Evolutionary conservation across 768 basidiomycete species (phyloP).

Genomic region (Russula compacta): DNA sequence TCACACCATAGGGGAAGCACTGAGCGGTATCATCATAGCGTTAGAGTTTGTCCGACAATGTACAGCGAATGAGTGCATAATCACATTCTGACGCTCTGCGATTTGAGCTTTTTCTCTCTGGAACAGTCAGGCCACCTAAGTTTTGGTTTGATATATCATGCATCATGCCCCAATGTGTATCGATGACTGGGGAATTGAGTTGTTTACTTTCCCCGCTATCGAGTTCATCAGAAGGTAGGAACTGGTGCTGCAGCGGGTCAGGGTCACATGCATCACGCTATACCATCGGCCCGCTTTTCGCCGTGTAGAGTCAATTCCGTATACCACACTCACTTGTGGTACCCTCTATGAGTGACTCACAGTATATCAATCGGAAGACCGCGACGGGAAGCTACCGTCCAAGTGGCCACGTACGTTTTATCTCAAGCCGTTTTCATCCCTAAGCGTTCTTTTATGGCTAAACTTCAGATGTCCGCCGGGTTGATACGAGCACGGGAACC

Average conservation of each 20-base stretch:
- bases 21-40: neutral
- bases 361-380: slow-evolving; percentile 36
- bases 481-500: slow-evolving; percentile 82
- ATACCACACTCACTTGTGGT: neutral
- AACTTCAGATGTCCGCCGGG: slow-evolving; percentile 57
- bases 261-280: too few species aligned
- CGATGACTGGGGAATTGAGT: too few species aligned
- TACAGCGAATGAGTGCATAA: neutral
- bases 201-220: too few species aligned
- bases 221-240: too few species aligned
- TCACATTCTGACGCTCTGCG: neutral
- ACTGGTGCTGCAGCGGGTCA: too few species aligned
- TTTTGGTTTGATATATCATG: neutral
- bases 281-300: neutral
- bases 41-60: neutral
- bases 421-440: neutral
- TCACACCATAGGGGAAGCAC: slow-evolving; percentile 2
- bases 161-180: too few species aligned
- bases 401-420: slow-evolving; percentile 37
- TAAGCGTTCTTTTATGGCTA: neutral
- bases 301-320: neutral
- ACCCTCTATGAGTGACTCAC: slow-evolving; percentile 13
- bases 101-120: neutral
- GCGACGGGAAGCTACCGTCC: slow-evolving; percentile 46
- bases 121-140: neutral